phyloP scores from a whole-genome alignment of 192 early-diverging fungal species.

The Podila epigama region DNA sequence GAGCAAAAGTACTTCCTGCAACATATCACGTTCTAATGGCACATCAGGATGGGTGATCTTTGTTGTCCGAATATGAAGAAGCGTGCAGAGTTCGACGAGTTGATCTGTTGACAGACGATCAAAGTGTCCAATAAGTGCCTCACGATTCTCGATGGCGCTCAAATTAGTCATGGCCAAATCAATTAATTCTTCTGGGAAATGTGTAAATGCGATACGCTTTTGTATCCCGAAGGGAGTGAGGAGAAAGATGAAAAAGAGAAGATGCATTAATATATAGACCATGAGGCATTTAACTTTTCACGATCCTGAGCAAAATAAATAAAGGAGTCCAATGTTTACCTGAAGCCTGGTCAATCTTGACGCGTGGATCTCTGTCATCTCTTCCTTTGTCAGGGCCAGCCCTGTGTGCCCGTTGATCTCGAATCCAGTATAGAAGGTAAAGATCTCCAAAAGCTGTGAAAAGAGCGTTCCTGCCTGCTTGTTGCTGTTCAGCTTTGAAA shows the following conservation, averaged over 20 bases:
- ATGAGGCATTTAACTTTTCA: neutral
- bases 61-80: conserved; percentile 69
- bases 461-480: conserved; percentile 55
- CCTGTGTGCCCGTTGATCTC: conserved; percentile 88
- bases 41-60: conserved; percentile 24
- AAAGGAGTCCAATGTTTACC: conserved; percentile 14
- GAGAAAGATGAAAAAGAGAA: conserved; percentile 7
- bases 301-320: neutral
- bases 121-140: conserved; percentile 62
- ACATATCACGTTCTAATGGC: conserved; percentile 54
- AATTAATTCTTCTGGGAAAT: conserved; percentile 71
- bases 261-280: neutral
- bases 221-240: neutral
- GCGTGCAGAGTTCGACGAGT: conserved; percentile 63
- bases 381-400: conserved; percentile 66
- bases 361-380: conserved; percentile 71
- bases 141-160: conserved; percentile 65
- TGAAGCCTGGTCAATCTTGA: conserved; percentile 73
- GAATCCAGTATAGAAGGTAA: conserved; percentile 79
- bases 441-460: conserved; percentile 70
- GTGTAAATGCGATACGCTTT: conserved; percentile 71
- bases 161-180: conserved; percentile 80
- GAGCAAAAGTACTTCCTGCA: conserved; percentile 63
- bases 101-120: conserved; percentile 51
- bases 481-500: conserved; percentile 53